Percentiles rank a stretch among this genome's conserved stretches.
These are phyloP conservation scores for Annona cherimola DNA, from an alignment of 164 flowering plant species.

Conservation along the genomic window DNA sequence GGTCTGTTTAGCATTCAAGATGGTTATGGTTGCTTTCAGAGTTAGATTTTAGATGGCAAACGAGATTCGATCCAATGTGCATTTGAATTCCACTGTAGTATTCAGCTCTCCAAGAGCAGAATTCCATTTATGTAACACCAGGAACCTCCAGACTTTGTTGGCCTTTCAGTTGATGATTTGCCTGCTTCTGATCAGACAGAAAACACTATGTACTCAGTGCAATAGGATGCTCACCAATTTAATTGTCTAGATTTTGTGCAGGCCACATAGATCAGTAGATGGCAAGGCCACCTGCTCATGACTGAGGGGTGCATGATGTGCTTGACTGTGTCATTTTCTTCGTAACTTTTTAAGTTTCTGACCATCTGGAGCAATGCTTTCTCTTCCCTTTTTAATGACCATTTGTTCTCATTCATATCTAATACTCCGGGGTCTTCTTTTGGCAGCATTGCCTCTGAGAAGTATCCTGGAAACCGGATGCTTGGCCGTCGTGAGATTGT, in stretches of 20 bases:
- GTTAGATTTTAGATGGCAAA: too few species aligned
- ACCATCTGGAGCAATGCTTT: not conserved
- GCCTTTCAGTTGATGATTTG: not conserved
- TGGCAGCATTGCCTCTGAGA: conserved; percentile 65
- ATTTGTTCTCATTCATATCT: conserved; percentile 1
- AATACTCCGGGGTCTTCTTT: not conserved
- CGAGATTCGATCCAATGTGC: too few species aligned
- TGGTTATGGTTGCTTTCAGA: too few species aligned
- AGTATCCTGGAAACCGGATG: conserved; percentile 69
- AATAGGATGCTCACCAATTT: not conserved
- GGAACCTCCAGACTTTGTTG: not conserved
- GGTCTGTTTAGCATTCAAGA: too few species aligned
- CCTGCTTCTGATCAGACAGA: not conserved
- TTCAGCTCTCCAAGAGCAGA: too few species aligned
- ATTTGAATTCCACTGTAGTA: not conserved
- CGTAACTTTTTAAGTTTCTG: not conserved
- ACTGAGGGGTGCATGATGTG: not conserved
- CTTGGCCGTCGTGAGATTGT: conserved; percentile 71
- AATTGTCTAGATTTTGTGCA: not conserved
- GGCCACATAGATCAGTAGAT: not conserved
- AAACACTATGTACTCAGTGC: not conserved
- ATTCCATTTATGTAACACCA: too few species aligned
- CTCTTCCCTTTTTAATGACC: not conserved
- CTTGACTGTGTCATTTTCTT: not conserved
- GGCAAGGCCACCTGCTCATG: not conserved